Evolutionary conservation across 148 eudicot species (phyloP), one percentile per base, ranked within the genome.

Genomic region (Spergularia bocconei): DNA sequence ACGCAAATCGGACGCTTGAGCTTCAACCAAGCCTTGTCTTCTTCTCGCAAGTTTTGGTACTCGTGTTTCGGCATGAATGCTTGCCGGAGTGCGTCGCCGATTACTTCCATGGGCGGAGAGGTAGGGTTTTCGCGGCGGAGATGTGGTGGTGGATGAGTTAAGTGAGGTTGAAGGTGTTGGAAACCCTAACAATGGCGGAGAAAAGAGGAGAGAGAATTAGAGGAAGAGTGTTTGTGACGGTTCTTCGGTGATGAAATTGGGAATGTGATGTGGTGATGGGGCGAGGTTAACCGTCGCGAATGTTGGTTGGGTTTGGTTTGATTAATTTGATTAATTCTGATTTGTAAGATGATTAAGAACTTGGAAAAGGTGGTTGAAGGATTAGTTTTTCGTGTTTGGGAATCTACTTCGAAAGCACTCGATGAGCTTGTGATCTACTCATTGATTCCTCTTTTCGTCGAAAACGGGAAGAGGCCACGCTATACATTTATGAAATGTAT

Each of bases 61-160:
- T 91, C 97, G 85, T 87, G 91, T 66, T 90, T 93, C 59, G 97
- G 97, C 98, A 93, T 93, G 78, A 93, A 93, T 2, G 97, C 95
- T 78, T 93, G 98, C 11, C 97, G 90, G 21, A 93, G 89, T 4
- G 98, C 98, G 63, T 87, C 93, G 68, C 91, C 79, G 73, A 91
- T 82, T 23, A 85, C 55, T 59, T 84, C 87, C 87, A 84, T 84
- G 21, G 71, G 3, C 11, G 69, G 38, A 17, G 19, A 17, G 14
- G 2, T 38, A 21, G 62, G 33, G 33, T 0, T 21, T 13, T n/a
- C 3, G 29, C 58, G 67, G 23, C 21, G 29, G 47, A 25, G 23
- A 2, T 29, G 13, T 52, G 56, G 57, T 13, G 48, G 48, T 4
- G 48, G 48, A 6, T 4, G 48, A 44, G 16, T 29, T 12, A 61